Percentiles rank a stretch among this genome's conserved stretches.
phyloP scores from a whole-genome alignment of 2,329 filamentous ascomycete species.

The Microascus cirrosus region DNA sequence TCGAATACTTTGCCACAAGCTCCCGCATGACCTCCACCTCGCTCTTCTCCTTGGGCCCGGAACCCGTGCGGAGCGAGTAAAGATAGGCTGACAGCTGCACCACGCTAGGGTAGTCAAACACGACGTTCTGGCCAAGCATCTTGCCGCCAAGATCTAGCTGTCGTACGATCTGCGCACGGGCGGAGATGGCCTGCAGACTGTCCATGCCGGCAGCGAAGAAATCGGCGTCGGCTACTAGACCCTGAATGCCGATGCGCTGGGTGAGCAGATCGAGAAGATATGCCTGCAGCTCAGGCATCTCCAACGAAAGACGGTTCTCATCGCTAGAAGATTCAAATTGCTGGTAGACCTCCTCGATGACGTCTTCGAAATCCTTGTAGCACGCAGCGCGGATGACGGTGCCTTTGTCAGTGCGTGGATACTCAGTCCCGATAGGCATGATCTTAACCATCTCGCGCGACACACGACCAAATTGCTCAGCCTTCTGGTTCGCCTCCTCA shows the following conservation, averaged over 20 bases:
- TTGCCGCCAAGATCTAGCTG: conserved; percentile 35
- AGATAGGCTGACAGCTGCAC: conserved; percentile 6
- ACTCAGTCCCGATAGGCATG: conserved; percentile 28
- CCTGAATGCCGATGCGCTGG: background rate
- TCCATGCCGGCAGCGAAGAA: conserved; percentile 49
- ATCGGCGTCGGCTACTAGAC: conserved; percentile 22
- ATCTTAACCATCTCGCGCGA: conserved; percentile 40
- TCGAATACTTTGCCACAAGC: background rate
- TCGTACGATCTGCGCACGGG: conserved; percentile 38
- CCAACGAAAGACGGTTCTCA: background rate
- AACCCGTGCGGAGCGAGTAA: conserved; percentile 2
- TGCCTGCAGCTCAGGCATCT: background rate
- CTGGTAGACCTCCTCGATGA: conserved; percentile 30
- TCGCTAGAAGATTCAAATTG: conserved; percentile 13
- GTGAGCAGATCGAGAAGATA: background rate
- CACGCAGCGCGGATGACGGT: conserved; percentile 37
- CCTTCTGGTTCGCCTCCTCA: conserved; percentile 34
- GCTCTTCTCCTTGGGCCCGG: background rate
- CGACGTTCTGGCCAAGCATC: conserved; percentile 40
- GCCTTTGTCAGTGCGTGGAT: conserved; percentile 40
- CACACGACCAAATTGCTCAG: conserved; percentile 40
- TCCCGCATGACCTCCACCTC: background rate
- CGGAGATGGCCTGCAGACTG: conserved; percentile 44
- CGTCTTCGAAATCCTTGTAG: conserved; percentile 27
- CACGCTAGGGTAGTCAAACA: conserved; percentile 39